phyloP scores from a whole-genome alignment of 192 early-diverging fungal species.

The Rhizophagus prolifer region DNA sequence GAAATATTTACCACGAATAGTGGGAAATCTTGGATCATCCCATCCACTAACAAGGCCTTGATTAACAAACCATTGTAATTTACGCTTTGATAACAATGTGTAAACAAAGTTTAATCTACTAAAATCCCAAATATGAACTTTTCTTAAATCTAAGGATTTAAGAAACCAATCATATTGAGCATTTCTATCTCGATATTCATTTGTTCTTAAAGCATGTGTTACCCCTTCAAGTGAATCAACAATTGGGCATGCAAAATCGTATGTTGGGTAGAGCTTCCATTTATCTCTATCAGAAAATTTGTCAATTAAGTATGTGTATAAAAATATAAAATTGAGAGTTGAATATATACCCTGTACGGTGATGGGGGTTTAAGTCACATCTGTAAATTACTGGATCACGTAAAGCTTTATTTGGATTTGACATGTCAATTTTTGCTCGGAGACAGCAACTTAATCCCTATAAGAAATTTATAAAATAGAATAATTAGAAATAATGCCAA shows the following conservation, averaged over 20 bases:
- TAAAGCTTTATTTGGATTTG: conserved; percentile 86
- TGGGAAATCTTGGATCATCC: conserved; percentile 92
- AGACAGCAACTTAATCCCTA: conserved; percentile 80
- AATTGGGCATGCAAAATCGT: conserved; percentile 98
- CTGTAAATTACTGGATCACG: conserved; percentile 98
- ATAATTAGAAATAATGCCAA: neutral
- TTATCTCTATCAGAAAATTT: conserved; percentile 40
- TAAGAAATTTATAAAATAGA: neutral
- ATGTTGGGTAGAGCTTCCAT: conserved; percentile 98
- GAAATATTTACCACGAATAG: conserved; percentile 62
- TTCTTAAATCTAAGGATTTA: conserved; percentile 77
- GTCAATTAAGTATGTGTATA: no score
- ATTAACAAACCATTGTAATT: conserved; percentile 95
- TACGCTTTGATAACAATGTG: conserved; percentile 97
- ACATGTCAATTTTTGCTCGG: conserved; percentile 93
- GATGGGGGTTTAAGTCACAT: conserved; percentile 87
- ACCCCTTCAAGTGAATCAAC: conserved; percentile 97
- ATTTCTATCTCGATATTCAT: conserved; percentile 98
- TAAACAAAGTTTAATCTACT: conserved; percentile 96
- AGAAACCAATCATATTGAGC: conserved; percentile 97
- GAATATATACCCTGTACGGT: conserved; percentile 70
- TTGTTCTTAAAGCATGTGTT: conserved; percentile 94
- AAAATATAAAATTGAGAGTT: no score
- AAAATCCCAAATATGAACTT: conserved; percentile 94
- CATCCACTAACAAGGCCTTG: conserved; percentile 79